Evolutionary conservation across 805 yeast species (phyloP), one percentile per base, ranked within the genome.

Genomic region (Clavispora santaluciae): DNA sequence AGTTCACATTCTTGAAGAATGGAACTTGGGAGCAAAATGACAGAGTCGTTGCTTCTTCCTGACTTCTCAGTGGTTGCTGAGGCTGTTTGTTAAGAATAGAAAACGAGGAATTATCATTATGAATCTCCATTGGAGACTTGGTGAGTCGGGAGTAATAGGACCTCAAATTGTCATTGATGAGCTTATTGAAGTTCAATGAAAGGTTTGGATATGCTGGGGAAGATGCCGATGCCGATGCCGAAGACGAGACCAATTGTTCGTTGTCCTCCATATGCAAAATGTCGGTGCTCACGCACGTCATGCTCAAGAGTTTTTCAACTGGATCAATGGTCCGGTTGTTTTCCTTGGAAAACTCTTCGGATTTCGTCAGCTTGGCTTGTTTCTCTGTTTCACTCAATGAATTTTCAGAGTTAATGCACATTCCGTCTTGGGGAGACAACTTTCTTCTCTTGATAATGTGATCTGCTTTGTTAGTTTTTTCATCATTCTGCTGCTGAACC

Each of bases 251-350:
- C 7, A 33, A 16, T 28, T 30, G 34, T 13, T 36, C 29, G 17
- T 43, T 52, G 40, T 58, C 64, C 41, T 59, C 47, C 33, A 55
- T 54, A 39, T 56, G 51, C 38, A 64, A 55, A 29, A 63, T 58
- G 44, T 65, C 71, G 26, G 50, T 55, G 41, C 62, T 55, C 20
- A 51, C 42, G 39, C 53, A 61, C 9, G 68, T 56, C 40, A 66
- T 60, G 41, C 68, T 61, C 37, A 68, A 54, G 25, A 69, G 57
- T 44, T 59, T 67, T 48, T 68, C 71, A 38, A 69, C 72, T 5
- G 73, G 74, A 47, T 69, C 74, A 21, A 68, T 59, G 40, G 53
- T 63, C 44, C 66, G 70, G 22, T 52, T 48, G n/a, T 50, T 46
- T 11, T 12, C 11, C 8, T 15, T 15, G 5, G 4, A 22, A 13